Base-by-base conservation (phyloP, 2,329 filamentous ascomycete genomes). In the Chrysosphaeria jannelii region DNA sequence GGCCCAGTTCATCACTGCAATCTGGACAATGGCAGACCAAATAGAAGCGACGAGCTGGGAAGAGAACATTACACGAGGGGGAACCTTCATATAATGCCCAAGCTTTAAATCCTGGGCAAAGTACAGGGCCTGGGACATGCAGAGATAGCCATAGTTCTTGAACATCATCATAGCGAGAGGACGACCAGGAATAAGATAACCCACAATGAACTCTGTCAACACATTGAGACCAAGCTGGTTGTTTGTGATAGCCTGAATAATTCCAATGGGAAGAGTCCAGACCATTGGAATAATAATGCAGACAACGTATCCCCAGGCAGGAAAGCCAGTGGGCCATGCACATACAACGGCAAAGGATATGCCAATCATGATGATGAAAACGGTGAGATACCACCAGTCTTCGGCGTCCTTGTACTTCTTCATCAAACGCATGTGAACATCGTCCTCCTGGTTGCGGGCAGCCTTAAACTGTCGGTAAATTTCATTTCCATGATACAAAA, bases 81-180 rank as follows among this genome's bases (percentile, higher is more conserved):
- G 64, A 7, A 62, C 59, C 40, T 63, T 63, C 63, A 74, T 71
- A 45, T 74, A 74, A 36, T 72, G 67, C 5, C 60, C 66, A 21
- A 69, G 60, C 35, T 71, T 71, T 30, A 71, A 47, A 34, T 71
- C 66, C 6, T 57, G 48, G 8, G 61, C 50, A 35, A 71, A 71
- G 32, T 49, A 54, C 18, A 70, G 48, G 0, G 61, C 57, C 39
- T 70, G 63, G 2, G 54, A 58, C 57, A 62, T 62, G 25, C 57
- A 62, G 29, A 63, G 58, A 35, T 54, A 62, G 14, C 58, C 58
- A 33, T 58, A 64, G 0, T 57, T 63, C 39, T 64, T 63, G 42
- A 64, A 64, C 10, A 75, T 51, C 68, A 78, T 76, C 29, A 75
- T 56, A 0, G 64, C 69, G 25, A 76, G 44, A 0, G 70, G 69